Percentiles rank a stretch among this genome's conserved stretches.
Conservation (phyloP, 106 monocot species). For the Dendrobium officinale region DNA sequence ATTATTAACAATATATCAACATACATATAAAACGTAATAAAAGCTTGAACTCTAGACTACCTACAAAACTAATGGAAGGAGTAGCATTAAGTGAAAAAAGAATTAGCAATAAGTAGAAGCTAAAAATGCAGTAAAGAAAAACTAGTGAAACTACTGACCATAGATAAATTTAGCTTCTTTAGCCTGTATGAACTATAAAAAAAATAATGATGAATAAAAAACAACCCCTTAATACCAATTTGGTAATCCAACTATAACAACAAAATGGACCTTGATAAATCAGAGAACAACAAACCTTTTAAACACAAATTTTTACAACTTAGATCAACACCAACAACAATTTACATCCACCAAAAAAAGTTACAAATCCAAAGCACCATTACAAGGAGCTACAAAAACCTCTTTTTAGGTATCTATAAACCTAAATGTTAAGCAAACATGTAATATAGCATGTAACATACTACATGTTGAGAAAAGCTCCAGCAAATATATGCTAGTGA, state of each 20-base stretch:
- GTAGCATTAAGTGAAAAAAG: slow-evolving; percentile 1
- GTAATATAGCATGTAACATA: not conserved
- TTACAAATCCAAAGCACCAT: not conserved
- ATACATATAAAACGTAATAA: not conserved
- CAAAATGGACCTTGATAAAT: no score
- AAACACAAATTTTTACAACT: not conserved
- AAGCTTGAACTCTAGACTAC: no score
- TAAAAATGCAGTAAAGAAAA: not conserved
- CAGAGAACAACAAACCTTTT: not conserved
- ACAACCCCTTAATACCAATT: no score
- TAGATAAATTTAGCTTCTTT: not conserved
- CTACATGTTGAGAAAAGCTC: not conserved
- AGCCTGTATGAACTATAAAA: not conserved
- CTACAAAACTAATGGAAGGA: not conserved
- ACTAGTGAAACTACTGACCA: not conserved
- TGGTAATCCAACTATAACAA: no score
- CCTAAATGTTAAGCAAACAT: not conserved
- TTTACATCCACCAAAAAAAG: not conserved
- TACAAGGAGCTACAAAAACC: not conserved
- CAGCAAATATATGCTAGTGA: no score
- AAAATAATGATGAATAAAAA: not conserved
- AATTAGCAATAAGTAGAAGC: not conserved
- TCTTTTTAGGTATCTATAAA: not conserved
- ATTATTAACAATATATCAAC: not conserved
- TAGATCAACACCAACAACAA: not conserved